Conservation (phyloP, 495 filamentous ascomycete genomes). For the Haplographium delicatum region DNA sequence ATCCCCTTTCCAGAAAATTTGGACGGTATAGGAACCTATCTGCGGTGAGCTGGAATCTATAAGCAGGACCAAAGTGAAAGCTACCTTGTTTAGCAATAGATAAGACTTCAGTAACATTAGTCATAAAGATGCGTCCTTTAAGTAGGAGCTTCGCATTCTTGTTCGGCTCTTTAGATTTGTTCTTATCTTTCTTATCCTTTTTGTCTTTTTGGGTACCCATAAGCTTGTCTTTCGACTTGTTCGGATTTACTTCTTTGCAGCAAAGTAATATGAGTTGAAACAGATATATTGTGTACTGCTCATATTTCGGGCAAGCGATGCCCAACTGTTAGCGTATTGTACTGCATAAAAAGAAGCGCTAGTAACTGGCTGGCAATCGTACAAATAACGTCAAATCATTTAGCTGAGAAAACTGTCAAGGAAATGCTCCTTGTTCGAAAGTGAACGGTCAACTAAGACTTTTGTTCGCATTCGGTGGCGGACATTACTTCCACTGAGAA, state of each 20-base stretch:
- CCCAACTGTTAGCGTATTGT: constrained; percentile 21
- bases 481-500: constrained; percentile 11
- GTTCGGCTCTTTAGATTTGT: constrained; percentile 65
- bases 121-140: constrained; percentile 98
- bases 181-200: constrained; percentile 63
- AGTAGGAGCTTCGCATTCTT: constrained; percentile 76
- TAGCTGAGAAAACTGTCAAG: constrained; percentile 10
- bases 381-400: constrained; percentile 13
- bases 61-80: not conserved
- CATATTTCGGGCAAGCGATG: constrained; percentile 16
- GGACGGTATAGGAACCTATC: constrained; percentile 81
- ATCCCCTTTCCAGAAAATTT: constrained; percentile 99
- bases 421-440: not conserved
- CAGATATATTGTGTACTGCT: constrained; percentile 92
- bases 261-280: constrained; percentile 94
- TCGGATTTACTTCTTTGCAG: constrained; percentile 89
- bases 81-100: constrained; percentile 79
- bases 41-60: constrained; percentile 20
- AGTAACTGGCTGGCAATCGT: not conserved
- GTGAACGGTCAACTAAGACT: constrained; percentile 8
- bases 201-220: constrained; percentile 62
- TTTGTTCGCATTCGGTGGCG: not conserved
- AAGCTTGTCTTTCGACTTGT: constrained; percentile 67
- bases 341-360: constrained; percentile 4
- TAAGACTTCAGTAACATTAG: constrained; percentile 92